Conservation (phyloP, 345 rosid genomes). For the Bruguiera sexangula region DNA sequence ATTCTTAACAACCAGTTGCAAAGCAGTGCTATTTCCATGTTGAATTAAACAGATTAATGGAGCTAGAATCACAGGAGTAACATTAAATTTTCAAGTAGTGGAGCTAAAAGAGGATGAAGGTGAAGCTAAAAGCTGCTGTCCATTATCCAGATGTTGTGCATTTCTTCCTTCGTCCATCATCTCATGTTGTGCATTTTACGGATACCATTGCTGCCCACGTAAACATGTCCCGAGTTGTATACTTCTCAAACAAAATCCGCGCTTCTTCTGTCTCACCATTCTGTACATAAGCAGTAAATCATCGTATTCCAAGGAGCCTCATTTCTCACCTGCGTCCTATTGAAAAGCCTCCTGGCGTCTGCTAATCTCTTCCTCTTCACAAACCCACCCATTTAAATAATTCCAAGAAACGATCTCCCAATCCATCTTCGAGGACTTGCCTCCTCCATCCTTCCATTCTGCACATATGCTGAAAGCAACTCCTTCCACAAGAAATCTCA, state of each 20-base stretch:
- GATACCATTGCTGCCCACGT: slow-evolving; percentile 68
- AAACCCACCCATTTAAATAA: slow-evolving; percentile 33
- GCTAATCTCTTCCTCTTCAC: slow-evolving; percentile 42
- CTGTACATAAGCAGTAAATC: slow-evolving; percentile 59
- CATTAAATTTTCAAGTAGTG: too few relatives aligned
- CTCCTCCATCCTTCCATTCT: too few relatives aligned
- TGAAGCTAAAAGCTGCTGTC: too few relatives aligned
- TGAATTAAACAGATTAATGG: too few relatives aligned
- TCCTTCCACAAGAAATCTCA: too few relatives aligned
- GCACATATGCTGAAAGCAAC: too few relatives aligned
- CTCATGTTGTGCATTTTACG: slow-evolving; percentile 50
- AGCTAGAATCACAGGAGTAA: too few relatives aligned
- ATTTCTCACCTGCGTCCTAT: slow-evolving; percentile 42
- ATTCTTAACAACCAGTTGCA: slow-evolving; percentile 31
- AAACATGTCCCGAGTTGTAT: slow-evolving; percentile 49
- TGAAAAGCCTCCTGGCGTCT: slow-evolving; percentile 46
- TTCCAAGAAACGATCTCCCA: too few relatives aligned
- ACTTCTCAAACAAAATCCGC: slow-evolving; percentile 42
- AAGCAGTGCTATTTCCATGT: slow-evolving; percentile 28
- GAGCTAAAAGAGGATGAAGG: too few relatives aligned
- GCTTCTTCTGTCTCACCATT: slow-evolving; percentile 49
- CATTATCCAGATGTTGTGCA: too few relatives aligned
- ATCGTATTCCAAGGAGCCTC: slow-evolving; percentile 59
- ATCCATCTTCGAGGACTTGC: too few relatives aligned
- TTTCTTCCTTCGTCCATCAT: slow-evolving; percentile 48